These are phyloP conservation scores for Metschnikowia matae DNA, from an alignment of 805 yeast genomes.

Conservation along the genomic window DNA sequence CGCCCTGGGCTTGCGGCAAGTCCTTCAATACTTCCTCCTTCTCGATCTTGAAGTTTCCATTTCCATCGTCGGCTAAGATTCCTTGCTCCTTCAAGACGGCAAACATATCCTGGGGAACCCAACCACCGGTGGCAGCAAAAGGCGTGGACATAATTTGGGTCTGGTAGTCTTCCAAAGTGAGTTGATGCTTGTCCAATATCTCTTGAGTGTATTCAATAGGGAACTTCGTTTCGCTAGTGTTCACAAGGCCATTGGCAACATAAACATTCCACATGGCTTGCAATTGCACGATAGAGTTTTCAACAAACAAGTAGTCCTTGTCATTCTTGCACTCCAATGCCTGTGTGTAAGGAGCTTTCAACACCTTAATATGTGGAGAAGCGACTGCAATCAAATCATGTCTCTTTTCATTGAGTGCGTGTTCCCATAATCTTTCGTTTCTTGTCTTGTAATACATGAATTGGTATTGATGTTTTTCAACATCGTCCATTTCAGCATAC, in stretches of 20 bases:
- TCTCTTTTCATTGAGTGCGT: slow-evolving; percentile 58
- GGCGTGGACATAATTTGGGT: slow-evolving; percentile 65
- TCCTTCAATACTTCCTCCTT: slow-evolving; percentile 24
- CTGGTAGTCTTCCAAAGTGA: slow-evolving; percentile 63
- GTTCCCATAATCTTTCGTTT: slow-evolving; percentile 87
- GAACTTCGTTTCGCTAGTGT: slow-evolving; percentile 37
- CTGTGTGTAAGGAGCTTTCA: slow-evolving; percentile 60
- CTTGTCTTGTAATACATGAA: slow-evolving; percentile 88
- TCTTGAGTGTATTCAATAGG: slow-evolving; percentile 62
- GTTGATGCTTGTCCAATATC: slow-evolving; percentile 54
- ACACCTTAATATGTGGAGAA: slow-evolving; percentile 74
- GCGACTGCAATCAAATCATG: slow-evolving; percentile 74
- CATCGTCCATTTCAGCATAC: slow-evolving; percentile 60
- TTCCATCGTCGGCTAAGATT: slow-evolving; percentile 52
- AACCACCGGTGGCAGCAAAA: slow-evolving; percentile 86
- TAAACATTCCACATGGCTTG: slow-evolving; percentile 67
- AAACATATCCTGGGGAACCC: slow-evolving; percentile 95
- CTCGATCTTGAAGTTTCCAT: slow-evolving; percentile 39
- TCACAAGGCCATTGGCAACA: slow-evolving; percentile 53
- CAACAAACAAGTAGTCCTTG: slow-evolving; percentile 59
- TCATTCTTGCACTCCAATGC: slow-evolving; percentile 56
- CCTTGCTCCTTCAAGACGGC: slow-evolving; percentile 65
- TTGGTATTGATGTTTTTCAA: slow-evolving; percentile 74
- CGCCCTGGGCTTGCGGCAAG: slow-evolving; percentile 7
- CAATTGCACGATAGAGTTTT: slow-evolving; percentile 62